Evolutionary conservation across 305 asterid genomes (phyloP), one percentile per base, ranked within the genome.

Genomic region (Fraxinus sp.): DNA sequence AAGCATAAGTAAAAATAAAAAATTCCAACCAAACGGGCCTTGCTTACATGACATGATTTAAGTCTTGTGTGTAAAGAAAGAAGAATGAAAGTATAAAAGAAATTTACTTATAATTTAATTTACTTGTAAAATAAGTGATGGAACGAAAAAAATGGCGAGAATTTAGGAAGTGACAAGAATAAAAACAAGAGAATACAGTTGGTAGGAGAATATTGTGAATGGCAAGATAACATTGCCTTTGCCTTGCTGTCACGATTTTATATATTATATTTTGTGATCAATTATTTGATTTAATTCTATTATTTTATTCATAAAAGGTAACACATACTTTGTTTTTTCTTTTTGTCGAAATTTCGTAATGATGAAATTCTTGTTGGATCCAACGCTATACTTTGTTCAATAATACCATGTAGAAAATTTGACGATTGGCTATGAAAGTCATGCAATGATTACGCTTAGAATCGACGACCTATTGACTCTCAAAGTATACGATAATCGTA

Each of bases 151-250:
- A 7, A 24, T 62, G 37, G 74, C 74, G 37, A 68, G 74, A 68
- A 11, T 68, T 68, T 68, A 10, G 74, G 74, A 86, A 85, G 59
- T 81, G 81, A 82, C 85, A 81, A 26, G 73, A 81, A 24, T 81
- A 84, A 86, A 80, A 62, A 62, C 33, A 20, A 84, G 81, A 68
- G 41, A 85, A 85, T 78, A 89, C 89, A 89, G 95, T 85, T 90
- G 92, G 91, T 83, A 81, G 76, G 75, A 81, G 92, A 90, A 90
- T 87, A 84, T 88, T 84, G 83, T 85, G 92, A 88, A 79, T 83
- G 87, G 84, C 1, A 1, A 22, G 36, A 64, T 0, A 64, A 24
- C 7, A 10, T 3, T 64, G 18, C 8, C 37, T 28, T 28, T 28
- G 37, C 18, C 11, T 68, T 28, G 37, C 74, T 68, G 74, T 28